A percentile compares a stretch with the other conserved stretches of the same genome.
phyloP scores from a whole-genome alignment of 352 stramenopile genomes.

The Blastocystis sp. region DNA sequence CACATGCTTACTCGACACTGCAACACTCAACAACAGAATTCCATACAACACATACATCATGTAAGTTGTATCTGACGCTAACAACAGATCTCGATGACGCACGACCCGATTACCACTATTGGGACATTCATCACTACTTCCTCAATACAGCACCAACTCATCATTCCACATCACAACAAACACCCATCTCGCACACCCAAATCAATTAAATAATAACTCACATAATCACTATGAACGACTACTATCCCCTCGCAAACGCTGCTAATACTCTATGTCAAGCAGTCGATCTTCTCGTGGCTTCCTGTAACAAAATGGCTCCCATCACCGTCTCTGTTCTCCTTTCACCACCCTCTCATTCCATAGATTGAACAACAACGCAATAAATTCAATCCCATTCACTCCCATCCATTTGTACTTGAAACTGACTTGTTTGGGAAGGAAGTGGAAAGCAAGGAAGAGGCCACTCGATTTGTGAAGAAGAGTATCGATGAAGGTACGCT shows the following conservation, averaged over 20 bases:
- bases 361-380: slow-evolving; percentile 18
- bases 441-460: not conserved
- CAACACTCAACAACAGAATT: not conserved
- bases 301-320: slow-evolving; percentile 22
- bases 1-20: not conserved
- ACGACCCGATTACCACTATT: too few species aligned
- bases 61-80: too few species aligned
- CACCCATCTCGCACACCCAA: too few species aligned
- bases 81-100: too few species aligned
- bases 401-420: not conserved
- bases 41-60: too few species aligned
- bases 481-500: slow-evolving; percentile 9
- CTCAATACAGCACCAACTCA: too few species aligned
- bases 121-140: too few species aligned
- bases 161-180: too few species aligned
- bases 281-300: slow-evolving; percentile 18
- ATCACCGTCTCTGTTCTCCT: not conserved
- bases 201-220: not conserved
- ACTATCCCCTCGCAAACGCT: not conserved
- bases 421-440: not conserved
- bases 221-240: not conserved
- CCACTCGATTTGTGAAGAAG: not conserved
- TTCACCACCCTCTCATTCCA: not conserved
- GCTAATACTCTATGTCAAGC: not conserved
- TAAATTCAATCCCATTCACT: not conserved